Evolutionary conservation across 352 stramenopile species (phyloP).

Genomic region (Globisporangium radiosum): DNA sequence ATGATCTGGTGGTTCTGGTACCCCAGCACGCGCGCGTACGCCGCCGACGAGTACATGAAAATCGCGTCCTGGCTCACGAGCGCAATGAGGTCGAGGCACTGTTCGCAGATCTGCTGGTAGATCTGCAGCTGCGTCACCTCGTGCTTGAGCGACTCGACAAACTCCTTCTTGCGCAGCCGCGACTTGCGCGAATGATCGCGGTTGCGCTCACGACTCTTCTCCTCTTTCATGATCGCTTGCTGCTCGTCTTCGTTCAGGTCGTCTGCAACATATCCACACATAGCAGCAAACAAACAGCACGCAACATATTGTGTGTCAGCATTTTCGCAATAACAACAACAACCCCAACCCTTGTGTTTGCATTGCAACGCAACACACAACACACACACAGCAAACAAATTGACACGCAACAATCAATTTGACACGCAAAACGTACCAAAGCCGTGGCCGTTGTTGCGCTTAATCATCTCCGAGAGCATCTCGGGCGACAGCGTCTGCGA

Average conservation of each 20-base stretch:
- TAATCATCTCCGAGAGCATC: constrained; percentile 77
- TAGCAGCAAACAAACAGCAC: not conserved
- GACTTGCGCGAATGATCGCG: constrained; percentile 94
- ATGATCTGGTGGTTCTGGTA: constrained; percentile 77
- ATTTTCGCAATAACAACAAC: not conserved
- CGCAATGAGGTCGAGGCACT: constrained; percentile 74
- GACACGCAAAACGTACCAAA: constrained; percentile 28
- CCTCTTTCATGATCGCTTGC: constrained; percentile 71
- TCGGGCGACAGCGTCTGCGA: constrained; percentile 79
- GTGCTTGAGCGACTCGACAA: constrained; percentile 91
- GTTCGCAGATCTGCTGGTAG: constrained; percentile 82
- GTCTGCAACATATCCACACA: constrained; percentile 24
- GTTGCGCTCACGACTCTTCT: constrained; percentile 89
- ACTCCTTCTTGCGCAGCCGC: constrained; percentile 92
- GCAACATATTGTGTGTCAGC: not conserved
- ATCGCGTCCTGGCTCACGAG: constrained; percentile 59
- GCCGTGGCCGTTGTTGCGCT: constrained; percentile 58
- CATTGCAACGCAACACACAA: not conserved
- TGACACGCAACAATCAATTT: not conserved
- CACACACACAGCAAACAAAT: not conserved
- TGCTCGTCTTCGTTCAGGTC: constrained; percentile 79
- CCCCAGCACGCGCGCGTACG: constrained; percentile 66
- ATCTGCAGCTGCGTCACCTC: constrained; percentile 79
- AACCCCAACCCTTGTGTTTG: not conserved
- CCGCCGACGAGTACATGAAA: constrained; percentile 62